phyloP scores from a whole-genome alignment of 2,329 filamentous ascomycete genomes.

The Chaetomiaceae sp. region DNA sequence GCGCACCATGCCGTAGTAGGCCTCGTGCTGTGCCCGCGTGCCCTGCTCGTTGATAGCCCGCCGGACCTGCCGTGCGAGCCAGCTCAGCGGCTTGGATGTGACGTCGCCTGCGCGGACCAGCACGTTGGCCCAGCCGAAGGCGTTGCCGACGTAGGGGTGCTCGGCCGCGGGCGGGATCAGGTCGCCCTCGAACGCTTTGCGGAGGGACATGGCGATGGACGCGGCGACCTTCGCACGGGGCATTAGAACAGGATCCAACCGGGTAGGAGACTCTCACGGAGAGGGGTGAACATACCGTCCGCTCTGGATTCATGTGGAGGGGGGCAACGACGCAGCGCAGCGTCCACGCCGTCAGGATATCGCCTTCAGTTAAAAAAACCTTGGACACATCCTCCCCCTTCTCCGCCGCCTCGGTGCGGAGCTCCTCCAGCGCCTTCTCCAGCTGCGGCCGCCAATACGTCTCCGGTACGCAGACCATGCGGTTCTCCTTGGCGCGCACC shows the following conservation, averaged over 20 bases:
- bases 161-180: conserved; percentile 14
- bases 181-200: conserved; percentile 24
- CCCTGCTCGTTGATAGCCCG: conserved; percentile 30
- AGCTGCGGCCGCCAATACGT: conserved; percentile 19
- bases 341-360: conserved; percentile 36
- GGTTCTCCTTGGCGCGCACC: conserved; percentile 29
- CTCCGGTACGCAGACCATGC: conserved; percentile 35
- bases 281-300: conserved; percentile 9
- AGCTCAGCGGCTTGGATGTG: conserved; percentile 29
- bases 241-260: too few species aligned
- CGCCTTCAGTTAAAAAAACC: conserved; percentile 35
- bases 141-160: conserved; percentile 30
- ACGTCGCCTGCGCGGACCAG: conserved; percentile 13
- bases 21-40: conserved; percentile 34
- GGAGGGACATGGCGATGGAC: conserved; percentile 29
- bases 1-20: conserved; percentile 29
- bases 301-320: conserved; percentile 14
- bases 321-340: conserved; percentile 12
- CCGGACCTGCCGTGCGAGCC: conserved; percentile 28
- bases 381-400: conserved; percentile 15
- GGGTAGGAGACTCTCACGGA: too few species aligned
- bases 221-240: conserved; percentile 9
- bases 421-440: conserved; percentile 18
- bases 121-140: not conserved
- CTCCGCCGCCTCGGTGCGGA: conserved; percentile 13